Conservation (phyloP, 2,329 filamentous ascomycete species). For the Calonectria pseudoreteaudii region DNA sequence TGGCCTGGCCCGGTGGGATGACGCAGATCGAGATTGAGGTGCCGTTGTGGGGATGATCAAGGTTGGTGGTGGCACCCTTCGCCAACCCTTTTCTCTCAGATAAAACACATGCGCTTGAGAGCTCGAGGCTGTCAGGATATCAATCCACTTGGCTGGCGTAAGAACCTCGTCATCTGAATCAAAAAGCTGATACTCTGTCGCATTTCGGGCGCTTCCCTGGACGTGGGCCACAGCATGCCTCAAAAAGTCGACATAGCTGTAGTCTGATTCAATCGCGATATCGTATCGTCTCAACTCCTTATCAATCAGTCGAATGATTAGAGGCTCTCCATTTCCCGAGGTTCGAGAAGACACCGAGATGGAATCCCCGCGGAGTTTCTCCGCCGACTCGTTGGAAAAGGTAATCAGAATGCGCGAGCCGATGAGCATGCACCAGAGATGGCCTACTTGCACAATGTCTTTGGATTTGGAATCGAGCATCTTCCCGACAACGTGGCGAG, state of each 20-base stretch:
- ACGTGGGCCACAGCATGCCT: neutral
- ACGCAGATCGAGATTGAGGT: neutral
- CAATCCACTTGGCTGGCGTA: neutral
- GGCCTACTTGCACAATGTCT: neutral
- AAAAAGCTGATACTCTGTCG: neutral
- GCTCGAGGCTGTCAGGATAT: neutral
- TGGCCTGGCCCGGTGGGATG: neutral
- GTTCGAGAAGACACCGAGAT: neutral
- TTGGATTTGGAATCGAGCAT: neutral
- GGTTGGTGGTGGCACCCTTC: neutral
- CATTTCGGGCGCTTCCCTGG: neutral
- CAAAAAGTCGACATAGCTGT: slow-evolving; percentile 5
- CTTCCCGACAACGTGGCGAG: neutral
- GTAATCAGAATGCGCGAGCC: neutral
- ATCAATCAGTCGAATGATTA: neutral
- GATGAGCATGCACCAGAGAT: neutral
- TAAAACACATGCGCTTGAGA: neutral
- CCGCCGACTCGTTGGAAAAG: neutral
- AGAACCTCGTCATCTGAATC: neutral
- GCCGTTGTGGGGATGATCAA: too few species aligned
- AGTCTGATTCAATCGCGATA: slow-evolving; percentile 1
- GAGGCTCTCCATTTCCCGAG: neutral
- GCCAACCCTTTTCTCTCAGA: neutral
- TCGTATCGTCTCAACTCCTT: neutral
- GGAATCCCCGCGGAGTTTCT: neutral